A percentile compares a stretch with the other conserved stretches of the same genome.
phyloP scores from a whole-genome alignment of 2,329 filamentous ascomycete species.

The Neopestalotiopsis clavispora region DNA sequence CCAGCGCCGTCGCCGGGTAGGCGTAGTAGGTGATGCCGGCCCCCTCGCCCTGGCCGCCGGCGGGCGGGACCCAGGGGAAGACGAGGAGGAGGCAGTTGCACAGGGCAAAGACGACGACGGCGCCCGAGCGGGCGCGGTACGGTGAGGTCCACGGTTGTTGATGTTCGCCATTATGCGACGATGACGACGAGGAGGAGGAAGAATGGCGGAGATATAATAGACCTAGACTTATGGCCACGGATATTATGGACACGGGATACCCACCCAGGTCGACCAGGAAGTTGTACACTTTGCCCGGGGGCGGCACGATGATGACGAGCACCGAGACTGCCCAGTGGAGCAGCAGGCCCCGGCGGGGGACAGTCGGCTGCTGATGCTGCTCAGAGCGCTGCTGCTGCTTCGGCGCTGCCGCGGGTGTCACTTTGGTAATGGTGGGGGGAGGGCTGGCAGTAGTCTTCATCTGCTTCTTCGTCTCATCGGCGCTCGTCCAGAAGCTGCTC shows the following conservation, averaged over 20 bases:
- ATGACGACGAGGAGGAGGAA: constrained; percentile 17
- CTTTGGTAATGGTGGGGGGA: no score
- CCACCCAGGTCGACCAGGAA: constrained; percentile 44
- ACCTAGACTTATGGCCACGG: constrained; percentile 38
- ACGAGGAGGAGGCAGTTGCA: constrained; percentile 39
- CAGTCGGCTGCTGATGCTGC: constrained; percentile 19
- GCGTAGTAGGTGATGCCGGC: constrained; percentile 39
- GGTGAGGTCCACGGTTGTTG: constrained; percentile 35
- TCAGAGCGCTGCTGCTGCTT: neutral
- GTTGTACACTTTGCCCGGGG: constrained; percentile 46
- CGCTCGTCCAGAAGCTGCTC: constrained; percentile 37
- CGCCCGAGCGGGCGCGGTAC: constrained; percentile 34
- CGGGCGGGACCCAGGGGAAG: constrained; percentile 42
- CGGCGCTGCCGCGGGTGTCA: no score
- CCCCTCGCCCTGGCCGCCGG: constrained; percentile 23
- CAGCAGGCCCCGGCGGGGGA: constrained; percentile 43
- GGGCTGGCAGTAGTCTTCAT: neutral
- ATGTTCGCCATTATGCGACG: neutral
- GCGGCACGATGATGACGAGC: constrained; percentile 57
- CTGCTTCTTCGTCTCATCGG: constrained; percentile 18
- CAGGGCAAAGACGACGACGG: constrained; percentile 35
- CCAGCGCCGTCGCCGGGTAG: constrained; percentile 40
- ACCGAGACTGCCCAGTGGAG: constrained; percentile 67
- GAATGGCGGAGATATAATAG: constrained; percentile 37
- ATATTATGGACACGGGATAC: constrained; percentile 42